Evolutionary conservation across 1,284 basidiomycete species (phyloP).

Genomic region (Peniophora sp.): DNA sequence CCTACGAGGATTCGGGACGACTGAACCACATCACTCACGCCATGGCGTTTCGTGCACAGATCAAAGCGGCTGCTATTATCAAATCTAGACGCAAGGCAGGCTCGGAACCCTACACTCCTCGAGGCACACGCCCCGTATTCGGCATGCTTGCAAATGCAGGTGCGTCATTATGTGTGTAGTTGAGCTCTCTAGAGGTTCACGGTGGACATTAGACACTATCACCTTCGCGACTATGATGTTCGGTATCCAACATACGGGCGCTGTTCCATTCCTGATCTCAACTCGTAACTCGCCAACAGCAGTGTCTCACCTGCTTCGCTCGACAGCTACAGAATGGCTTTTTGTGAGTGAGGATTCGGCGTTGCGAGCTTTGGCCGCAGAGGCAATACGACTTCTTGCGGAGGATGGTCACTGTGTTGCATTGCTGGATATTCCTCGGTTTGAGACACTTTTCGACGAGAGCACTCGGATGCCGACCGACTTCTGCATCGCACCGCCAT

Average conservation of each 20-base stretch:
- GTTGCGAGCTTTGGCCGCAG: conserved; percentile 12
- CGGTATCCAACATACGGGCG: conserved; percentile 22
- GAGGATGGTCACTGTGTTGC: conserved; percentile 5
- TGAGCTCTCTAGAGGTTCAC: conserved; percentile 12
- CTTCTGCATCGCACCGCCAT: too few relatives aligned
- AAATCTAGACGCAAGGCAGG: background rate
- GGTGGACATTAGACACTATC: conserved; percentile 20
- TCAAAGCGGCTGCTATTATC: conserved; percentile 12
- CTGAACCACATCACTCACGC: conserved; percentile 17
- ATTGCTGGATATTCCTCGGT: conserved; percentile 4
- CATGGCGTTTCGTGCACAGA: conserved; percentile 16
- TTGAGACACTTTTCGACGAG: background rate
- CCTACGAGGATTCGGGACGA: conserved; percentile 20
- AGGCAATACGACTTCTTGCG: conserved; percentile 3
- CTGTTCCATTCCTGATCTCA: conserved; percentile 27
- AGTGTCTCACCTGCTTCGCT: conserved; percentile 25
- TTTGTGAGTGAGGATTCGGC: conserved; percentile 20
- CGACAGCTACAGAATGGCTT: conserved; percentile 18
- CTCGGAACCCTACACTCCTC: background rate
- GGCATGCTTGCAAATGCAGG: background rate
- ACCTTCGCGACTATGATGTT: conserved; percentile 20
- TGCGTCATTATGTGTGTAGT: background rate
- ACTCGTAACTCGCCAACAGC: conserved; percentile 28
- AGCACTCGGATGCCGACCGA: background rate
- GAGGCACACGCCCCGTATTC: background rate